Conservation (phyloP, 2,329 filamentous ascomycete genomes). For the Claviceps fusiformis region DNA sequence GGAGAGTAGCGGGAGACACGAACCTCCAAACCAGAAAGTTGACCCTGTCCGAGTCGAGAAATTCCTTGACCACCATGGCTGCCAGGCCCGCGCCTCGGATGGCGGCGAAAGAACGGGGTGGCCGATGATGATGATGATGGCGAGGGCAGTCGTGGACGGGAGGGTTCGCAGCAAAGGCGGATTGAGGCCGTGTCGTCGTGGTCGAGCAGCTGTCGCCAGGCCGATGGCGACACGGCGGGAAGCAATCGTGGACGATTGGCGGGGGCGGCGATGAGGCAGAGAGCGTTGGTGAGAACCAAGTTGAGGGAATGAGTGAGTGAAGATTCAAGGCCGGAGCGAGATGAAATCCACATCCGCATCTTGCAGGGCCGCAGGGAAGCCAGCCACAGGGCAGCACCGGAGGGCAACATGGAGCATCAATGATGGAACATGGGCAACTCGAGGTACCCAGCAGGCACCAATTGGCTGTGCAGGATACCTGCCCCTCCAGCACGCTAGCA, state of each 20-base stretch:
- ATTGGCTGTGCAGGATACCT: not conserved
- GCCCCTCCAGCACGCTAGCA: not conserved
- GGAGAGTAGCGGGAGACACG: slow-evolving; percentile 21
- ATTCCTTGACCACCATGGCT: slow-evolving; percentile 42
- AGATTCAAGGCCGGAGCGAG: slow-evolving; percentile 13
- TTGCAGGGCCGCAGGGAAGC: not conserved
- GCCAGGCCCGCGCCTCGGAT: slow-evolving; percentile 17
- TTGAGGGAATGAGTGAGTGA: slow-evolving; percentile 11
- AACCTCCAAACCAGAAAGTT: slow-evolving; percentile 62
- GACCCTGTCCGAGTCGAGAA: slow-evolving; percentile 52
- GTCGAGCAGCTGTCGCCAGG: slow-evolving; percentile 2
- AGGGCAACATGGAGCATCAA: too few relatives aligned
- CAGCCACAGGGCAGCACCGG: not conserved
- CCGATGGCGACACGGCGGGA: not conserved
- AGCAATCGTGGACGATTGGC: not conserved
- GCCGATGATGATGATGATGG: slow-evolving; percentile 1
- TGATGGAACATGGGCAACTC: too few relatives aligned
- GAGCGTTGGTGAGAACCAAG: slow-evolving; percentile 5
- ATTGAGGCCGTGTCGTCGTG: not conserved
- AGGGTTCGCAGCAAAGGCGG: not conserved
- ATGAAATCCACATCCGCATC: slow-evolving; percentile 11
- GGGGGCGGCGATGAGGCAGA: slow-evolving; percentile 2
- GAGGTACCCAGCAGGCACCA: not conserved
- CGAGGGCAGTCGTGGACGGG: not conserved
- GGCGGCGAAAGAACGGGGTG: slow-evolving; percentile 17